phyloP scores from a whole-genome alignment of 2,329 filamentous ascomycete species.

The Penicillium frequentans region DNA sequence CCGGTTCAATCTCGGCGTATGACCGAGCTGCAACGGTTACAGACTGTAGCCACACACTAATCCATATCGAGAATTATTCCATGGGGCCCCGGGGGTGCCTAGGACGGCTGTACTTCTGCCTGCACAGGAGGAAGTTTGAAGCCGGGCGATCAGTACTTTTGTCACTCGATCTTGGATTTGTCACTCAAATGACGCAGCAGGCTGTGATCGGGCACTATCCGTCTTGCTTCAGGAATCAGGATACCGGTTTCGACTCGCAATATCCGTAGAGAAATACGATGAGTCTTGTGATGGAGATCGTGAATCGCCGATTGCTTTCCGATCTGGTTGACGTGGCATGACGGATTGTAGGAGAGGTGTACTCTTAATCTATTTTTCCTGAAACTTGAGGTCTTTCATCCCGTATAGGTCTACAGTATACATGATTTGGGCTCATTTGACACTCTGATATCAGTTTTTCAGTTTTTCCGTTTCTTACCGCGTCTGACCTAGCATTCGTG shows the following conservation, averaged over 20 bases:
- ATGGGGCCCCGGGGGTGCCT: not conserved
- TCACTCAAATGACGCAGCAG: not conserved
- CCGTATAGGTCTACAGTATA: not conserved
- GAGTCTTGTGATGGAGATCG: not conserved
- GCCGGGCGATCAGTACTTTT: slow-evolving; percentile 4
- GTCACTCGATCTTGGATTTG: not conserved
- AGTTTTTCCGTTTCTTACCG: not conserved
- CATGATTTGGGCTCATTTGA: not conserved
- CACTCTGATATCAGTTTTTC: not conserved
- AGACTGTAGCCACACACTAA: not conserved
- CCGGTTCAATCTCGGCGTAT: not conserved
- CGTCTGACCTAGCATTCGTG: not conserved
- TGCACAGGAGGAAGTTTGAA: not conserved
- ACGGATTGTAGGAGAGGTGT: not conserved
- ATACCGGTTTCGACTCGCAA: not conserved
- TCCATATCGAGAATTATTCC: not conserved
- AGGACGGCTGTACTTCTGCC: not conserved
- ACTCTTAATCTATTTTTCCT: not conserved
- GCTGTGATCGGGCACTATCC: not conserved
- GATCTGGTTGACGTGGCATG: not conserved
- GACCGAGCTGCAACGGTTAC: not conserved
- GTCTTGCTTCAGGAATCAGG: not conserved
- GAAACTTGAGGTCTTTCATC: not conserved
- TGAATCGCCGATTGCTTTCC: not conserved
- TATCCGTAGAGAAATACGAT: not conserved